Evolutionary conservation across 768 basidiomycete genomes (phyloP), one percentile per base, ranked within the genome.

Genomic region (Cantharellus cinnabarinus): DNA sequence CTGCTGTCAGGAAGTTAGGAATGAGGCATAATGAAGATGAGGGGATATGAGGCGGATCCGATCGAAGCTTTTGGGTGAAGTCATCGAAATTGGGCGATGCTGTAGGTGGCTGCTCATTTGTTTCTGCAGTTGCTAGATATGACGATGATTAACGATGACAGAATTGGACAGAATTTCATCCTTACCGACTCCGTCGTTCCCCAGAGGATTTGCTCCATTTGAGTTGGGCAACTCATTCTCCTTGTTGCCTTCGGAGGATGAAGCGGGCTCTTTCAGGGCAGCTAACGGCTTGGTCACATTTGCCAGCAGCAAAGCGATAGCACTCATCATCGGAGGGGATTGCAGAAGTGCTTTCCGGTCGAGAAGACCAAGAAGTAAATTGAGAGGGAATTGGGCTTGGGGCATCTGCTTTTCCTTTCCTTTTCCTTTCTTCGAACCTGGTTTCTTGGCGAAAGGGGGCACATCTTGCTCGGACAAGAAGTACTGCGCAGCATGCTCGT

Each of bases 391-490:
- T 64, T 93, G 85, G 0, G 83, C 83, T 65, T 86, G 85, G 0
- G 84, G 74, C 2, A 73, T 72, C 64, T 82, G 83, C 66, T 85
- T 89, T 67, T 97, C 93, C 69, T 95, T 97, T 29, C 89, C 93
- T 70, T 95, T 97, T 4, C 90, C 91, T 70, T 95, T 95, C 70
- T 85, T 88, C 20, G 78, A 78, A 4, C 76, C 70, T 7, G 74
- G 69, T 63, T 81, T 79, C 62, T 81, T 80, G 14, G 93, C 75
- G 51, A 85, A 83, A n/a, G 75, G 76, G 3, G 85, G 83, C 41
- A 90, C 74, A 63, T 99, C 95, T 64, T 97, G 90, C 69, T 99
- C 95, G 0, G 83, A 87, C 61, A 99, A 75, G 80, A 99, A 98
- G 77, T 93, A 98, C 15, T 89, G 70, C 0, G 91, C 85, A 0